A percentile compares a stretch with the other conserved stretches of the same genome.
These are phyloP conservation scores for Candida tibetensis DNA, from an alignment of 805 yeast genomes.

Conservation along the genomic window DNA sequence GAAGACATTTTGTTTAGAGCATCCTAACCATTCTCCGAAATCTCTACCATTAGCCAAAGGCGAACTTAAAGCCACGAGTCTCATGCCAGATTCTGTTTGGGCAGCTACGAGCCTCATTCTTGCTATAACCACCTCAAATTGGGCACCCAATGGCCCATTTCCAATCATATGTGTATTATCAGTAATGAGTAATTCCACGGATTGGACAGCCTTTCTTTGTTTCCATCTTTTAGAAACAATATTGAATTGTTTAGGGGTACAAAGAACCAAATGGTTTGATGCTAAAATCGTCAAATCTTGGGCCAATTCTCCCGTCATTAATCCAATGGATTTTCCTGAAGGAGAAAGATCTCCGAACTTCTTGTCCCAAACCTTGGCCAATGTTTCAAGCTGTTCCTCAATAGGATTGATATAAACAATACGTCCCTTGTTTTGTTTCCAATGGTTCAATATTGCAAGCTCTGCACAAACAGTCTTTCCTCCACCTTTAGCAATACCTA, in stretches of 20 bases:
- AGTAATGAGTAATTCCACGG: constrained; percentile 63
- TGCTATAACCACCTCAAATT: constrained; percentile 68
- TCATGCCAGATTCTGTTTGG: constrained; percentile 53
- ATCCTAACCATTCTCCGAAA: constrained; percentile 85
- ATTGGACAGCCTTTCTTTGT: constrained; percentile 64
- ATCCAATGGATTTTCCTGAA: constrained; percentile 51
- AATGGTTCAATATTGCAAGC: constrained; percentile 66
- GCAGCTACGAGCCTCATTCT: constrained; percentile 68
- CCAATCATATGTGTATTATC: constrained; percentile 75
- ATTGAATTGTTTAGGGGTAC: constrained; percentile 82
- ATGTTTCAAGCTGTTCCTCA: constrained; percentile 51
- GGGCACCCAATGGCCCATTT: constrained; percentile 48
- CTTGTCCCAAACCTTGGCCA: constrained; percentile 51
- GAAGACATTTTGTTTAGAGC: constrained; percentile 54
- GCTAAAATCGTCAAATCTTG: constrained; percentile 56
- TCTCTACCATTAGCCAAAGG: constrained; percentile 76
- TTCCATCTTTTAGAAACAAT: constrained; percentile 77
- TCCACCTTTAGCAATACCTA: constrained; percentile 73
- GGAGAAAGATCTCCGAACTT: constrained; percentile 49
- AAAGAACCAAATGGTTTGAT: constrained; percentile 61
- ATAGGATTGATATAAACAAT: constrained; percentile 69
- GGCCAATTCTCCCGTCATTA: constrained; percentile 53
- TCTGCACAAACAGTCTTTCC: constrained; percentile 76
- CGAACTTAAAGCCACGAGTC: constrained; percentile 69
- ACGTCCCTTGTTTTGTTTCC: constrained; percentile 69